Base-by-base conservation (phyloP, 352 stramenopile species). In the Phytophthora rubi region DNA sequence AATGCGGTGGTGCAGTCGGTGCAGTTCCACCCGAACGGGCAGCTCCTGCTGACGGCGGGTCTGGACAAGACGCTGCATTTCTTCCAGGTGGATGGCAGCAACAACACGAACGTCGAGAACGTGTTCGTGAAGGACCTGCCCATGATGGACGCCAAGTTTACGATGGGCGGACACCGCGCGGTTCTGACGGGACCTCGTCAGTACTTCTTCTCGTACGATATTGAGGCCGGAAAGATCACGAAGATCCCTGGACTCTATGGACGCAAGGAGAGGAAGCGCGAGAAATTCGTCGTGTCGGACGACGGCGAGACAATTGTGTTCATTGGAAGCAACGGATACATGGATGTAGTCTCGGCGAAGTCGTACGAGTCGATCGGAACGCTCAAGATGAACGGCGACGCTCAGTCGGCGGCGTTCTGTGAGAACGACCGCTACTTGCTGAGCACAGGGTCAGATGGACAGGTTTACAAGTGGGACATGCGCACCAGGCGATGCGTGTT, bases 121-220 rank as follows among this genome's bases (percentile, higher is more conserved):
- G 80, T 98, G 15, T 96, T 93, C 48, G 73, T 98, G 39, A 86
- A 94, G 61, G 94, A 98, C 56, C 67, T 98, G 52, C 94, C 95
- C 3, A 97, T 98, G 10, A 64, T 77, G 9, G 83, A 88, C 58
- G 92, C 93, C 16, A 86, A 90, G 76, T 98, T 97, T 70, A 90
- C 91, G 16, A 53, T 84, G 10, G 72, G 77, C 13, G 91, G 93
- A 39, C 86, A 80, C 28, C 82, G 95, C 65, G 90, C 98, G 13
- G 81, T 99, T 18, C 70, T 99, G 6, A 92, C 87, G 4, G 97
- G 98, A 21, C 88, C 97, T 28, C 93, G 97, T 42, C 85, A 94
- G 44, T 99, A 98, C 77, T 99, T 98, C 71, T 99, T 99, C 76
- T 93, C 89, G 59, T 99, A 99, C 77, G 96, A 99, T 82, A 83